Base-by-base conservation (phyloP, 1,139 yeast genomes). In the Yamadazyma conglobata region DNA sequence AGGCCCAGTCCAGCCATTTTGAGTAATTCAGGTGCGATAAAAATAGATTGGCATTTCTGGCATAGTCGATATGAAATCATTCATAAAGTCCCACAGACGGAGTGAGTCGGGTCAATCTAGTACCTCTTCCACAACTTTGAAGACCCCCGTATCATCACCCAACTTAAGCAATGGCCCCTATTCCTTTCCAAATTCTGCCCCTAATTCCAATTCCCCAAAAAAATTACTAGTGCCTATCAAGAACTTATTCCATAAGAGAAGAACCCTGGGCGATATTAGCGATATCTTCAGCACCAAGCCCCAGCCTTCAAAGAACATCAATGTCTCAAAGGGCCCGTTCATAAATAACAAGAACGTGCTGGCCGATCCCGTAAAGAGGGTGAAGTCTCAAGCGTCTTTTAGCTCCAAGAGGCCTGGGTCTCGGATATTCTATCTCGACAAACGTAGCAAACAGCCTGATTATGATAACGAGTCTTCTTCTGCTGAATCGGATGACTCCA, bases 51-150 rank as follows among this genome's bases (percentile, higher is more conserved):
- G 13, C 8, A 15, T 6, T 15, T n/a, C n/a, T n/a, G n/a, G n/a
- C n/a, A n/a, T n/a, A n/a, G n/a, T n/a, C n/a, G n/a, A 14, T 18
- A 69, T 69, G 75, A 56, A 72, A 39, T 64, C 74, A n/a, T 66
- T 69, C 43, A 67, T 69, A 34, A 68, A 67, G 46, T 54, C 70
- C 10, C 74, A 68, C 43, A 53, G 59, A 39, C 48, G 65, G 38
- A 52, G 43, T 31, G 55, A 57, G 23, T 45, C 60, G 1, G 32
- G 39, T 12, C 42, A 39, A 12, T 44, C 47, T n/a, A 31, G 26
- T 4, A 29, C 31, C n/a, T 35, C 47, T n/a, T 25, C 36, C 7
- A 18, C 34, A 4, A 25, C 38, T 5, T 12, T 31, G 4, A 35
- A 37, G 22, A 51, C 56, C 4, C 56, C 58, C 3, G 20, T 35